Evolutionary conservation across 306 rosid genomes (phyloP).

Genomic region (Styphnolobium japonicum): DNA sequence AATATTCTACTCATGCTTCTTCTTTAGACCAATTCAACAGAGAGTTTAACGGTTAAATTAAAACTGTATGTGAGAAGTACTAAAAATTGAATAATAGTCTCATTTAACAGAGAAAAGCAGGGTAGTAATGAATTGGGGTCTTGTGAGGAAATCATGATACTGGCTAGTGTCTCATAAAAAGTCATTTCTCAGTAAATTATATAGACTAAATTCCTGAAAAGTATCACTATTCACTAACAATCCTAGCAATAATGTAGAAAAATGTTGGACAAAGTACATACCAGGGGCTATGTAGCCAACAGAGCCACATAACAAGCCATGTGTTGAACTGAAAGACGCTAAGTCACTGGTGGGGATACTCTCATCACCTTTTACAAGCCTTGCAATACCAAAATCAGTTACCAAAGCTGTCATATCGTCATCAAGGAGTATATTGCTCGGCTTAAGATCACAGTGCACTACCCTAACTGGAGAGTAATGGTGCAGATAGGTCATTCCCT

Average conservation of each 20-base stretch:
- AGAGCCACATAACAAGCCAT: constrained; percentile 71
- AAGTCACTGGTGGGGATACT: constrained; percentile 20
- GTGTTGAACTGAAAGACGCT: constrained; percentile 48
- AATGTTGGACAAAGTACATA: constrained; percentile 25
- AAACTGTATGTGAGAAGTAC: background rate
- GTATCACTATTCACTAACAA: background rate
- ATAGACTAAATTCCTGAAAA: background rate
- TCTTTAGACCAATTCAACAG: background rate
- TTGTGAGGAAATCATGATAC: background rate
- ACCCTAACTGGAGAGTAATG: constrained; percentile 68
- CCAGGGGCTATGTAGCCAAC: constrained; percentile 82
- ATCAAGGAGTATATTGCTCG: constrained; percentile 68
- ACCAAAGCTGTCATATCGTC: constrained; percentile 68
- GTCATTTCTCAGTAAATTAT: background rate
- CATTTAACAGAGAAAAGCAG: background rate
- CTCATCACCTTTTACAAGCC: constrained; percentile 44
- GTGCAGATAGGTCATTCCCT: constrained; percentile 72
- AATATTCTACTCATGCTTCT: background rate
- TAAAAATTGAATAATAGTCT: background rate
- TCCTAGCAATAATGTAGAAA: background rate
- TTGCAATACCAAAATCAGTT: constrained; percentile 72
- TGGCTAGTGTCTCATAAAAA: background rate
- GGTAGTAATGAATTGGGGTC: background rate
- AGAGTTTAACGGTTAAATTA: background rate
- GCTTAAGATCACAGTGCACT: constrained; percentile 74